Evolutionary conservation across 441 rosid genomes (phyloP), one percentile per base, ranked within the genome.

Genomic region (Gossypium davidsonii): DNA sequence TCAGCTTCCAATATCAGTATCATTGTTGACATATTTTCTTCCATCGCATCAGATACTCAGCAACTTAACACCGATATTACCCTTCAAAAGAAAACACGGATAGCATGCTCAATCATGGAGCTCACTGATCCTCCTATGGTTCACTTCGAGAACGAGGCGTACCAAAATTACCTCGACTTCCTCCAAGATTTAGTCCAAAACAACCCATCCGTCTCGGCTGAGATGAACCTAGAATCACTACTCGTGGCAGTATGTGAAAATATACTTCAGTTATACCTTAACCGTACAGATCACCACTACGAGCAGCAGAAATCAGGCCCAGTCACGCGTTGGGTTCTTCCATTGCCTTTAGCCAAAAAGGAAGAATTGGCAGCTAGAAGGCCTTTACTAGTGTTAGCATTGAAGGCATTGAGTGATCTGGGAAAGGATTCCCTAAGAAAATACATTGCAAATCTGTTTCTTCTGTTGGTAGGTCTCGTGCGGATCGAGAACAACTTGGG

Each of bases 71-170:
- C 88, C 17, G 87, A 86, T 76, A 74, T 70, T 25, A 51, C 60
- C 56, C 82, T 89, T 71, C 91, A 61, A 79, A 95, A 79, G 89
- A 95, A 89, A 82, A 76, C 91, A 74, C 89, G 83, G 83, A 89
- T 77, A 82, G 95, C 86, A 8, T 91, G 97, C 84, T 84, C 87
- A 8, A 81, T 88, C 48, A 76, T 90, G 61, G 97, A 91, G 77
- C 82, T 95, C 59, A 82, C 95, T 2, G 93, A 88, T 62, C 98
- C 96, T 71, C 96, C 97, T 2, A 48, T 90, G 68, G 91, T 95
- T 71, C 95, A 88, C 82, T 95, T 95, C 42, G 98, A 93, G 78
- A 95, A 90, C 12, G 98, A 95, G 61, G 79, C 98, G 0, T 85
- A 90, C 81, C 92, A 87, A 81, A 86, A 76, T 71, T 89, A 85